Conservation (phyloP, 805 yeast species). For the Ogataea corticis region DNA sequence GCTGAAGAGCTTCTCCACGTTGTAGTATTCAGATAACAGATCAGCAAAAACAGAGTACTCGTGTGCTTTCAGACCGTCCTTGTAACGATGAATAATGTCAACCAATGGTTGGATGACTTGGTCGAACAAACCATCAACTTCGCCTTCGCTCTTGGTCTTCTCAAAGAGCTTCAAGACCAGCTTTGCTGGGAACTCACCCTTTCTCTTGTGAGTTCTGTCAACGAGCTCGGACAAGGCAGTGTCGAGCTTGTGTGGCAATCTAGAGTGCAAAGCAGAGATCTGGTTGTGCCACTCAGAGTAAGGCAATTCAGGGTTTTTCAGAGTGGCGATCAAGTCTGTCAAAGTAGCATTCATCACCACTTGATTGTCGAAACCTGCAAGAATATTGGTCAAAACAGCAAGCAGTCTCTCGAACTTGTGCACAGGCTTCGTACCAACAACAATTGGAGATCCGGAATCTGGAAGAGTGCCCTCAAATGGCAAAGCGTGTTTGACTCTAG, state of each 20-base stretch:
- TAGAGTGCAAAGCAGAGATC: slow-evolving; percentile 87
- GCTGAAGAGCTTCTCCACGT: slow-evolving; percentile 75
- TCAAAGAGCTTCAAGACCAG: slow-evolving; percentile 72
- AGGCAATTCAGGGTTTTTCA: slow-evolving; percentile 82
- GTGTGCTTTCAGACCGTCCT: slow-evolving; percentile 77
- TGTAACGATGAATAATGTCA: slow-evolving; percentile 67
- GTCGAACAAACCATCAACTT: slow-evolving; percentile 50
- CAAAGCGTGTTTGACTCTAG: slow-evolving; percentile 93
- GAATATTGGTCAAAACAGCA: slow-evolving; percentile 69
- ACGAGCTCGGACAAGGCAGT: slow-evolving; percentile 62
- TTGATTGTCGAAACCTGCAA: slow-evolving; percentile 93
- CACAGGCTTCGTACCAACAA: slow-evolving; percentile 81
- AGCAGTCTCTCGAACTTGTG: slow-evolving; percentile 65
- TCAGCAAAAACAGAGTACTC: slow-evolving; percentile 75
- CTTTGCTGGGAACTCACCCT: slow-evolving; percentile 91
- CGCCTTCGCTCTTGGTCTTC: slow-evolving; percentile 51
- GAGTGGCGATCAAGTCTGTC: slow-evolving; percentile 65
- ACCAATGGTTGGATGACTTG: slow-evolving; percentile 72
- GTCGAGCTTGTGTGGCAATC: slow-evolving; percentile 81
- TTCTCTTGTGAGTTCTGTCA: slow-evolving; percentile 62
- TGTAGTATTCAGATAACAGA: slow-evolving; percentile 69
- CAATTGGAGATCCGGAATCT: slow-evolving; percentile 77
- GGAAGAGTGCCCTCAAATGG: slow-evolving; percentile 95
- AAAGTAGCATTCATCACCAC: slow-evolving; percentile 87
- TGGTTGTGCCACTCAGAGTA: slow-evolving; percentile 88